phyloP scores from a whole-genome alignment of 176 grass and related monocot species.

The Oryza meyeriana region DNA sequence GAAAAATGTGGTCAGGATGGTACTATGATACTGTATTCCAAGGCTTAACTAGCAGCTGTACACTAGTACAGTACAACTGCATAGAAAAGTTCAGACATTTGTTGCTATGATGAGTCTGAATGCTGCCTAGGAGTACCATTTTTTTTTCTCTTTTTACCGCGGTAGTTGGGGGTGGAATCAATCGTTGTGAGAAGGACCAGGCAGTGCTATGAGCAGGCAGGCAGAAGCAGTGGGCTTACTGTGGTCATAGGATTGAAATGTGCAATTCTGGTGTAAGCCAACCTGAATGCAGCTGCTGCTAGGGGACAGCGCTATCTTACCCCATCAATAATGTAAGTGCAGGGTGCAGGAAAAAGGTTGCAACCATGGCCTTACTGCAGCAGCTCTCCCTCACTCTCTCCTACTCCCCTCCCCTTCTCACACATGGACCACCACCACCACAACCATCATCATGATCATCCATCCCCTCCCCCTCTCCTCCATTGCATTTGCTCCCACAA shows the following conservation, averaged over 20 bases:
- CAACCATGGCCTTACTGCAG: neutral
- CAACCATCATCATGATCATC: neutral
- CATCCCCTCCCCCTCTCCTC: neutral
- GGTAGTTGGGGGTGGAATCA: slow-evolving; percentile 11
- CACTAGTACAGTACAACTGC: neutral
- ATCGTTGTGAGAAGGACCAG: slow-evolving; percentile 14
- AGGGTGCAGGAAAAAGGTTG: slow-evolving; percentile 21
- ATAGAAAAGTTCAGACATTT: neutral
- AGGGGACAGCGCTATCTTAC: slow-evolving; percentile 5
- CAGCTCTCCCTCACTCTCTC: neutral
- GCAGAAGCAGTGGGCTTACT: slow-evolving; percentile 22
- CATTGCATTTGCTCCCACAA: neutral
- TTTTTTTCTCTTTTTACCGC: neutral
- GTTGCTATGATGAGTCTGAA: neutral
- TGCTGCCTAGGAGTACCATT: neutral
- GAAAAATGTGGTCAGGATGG: neutral
- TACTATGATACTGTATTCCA: neutral
- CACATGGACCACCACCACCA: slow-evolving; percentile 20
- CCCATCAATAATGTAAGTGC: slow-evolving; percentile 27
- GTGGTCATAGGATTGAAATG: slow-evolving; percentile 18
- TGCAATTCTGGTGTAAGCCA: slow-evolving; percentile 29
- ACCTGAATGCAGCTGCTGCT: slow-evolving; percentile 26
- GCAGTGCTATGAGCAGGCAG: neutral
- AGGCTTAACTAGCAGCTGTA: neutral
- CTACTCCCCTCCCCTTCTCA: no score